Conservation (phyloP, 2,329 filamentous ascomycete genomes). For the Ilyonectria sp. region DNA sequence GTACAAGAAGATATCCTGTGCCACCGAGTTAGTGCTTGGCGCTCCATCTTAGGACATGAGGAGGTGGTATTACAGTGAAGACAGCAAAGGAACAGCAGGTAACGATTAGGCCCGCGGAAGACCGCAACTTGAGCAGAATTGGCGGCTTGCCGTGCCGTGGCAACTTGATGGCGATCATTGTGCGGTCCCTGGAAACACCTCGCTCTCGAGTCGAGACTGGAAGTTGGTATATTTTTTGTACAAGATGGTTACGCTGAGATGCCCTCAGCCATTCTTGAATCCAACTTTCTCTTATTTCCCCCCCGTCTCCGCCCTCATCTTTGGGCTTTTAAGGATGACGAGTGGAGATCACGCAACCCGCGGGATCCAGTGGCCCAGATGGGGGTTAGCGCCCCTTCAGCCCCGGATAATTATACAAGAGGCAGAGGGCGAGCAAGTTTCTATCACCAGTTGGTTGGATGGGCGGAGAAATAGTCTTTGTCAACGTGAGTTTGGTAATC, state of each 20-base stretch:
- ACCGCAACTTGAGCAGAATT: slow-evolving; percentile 48
- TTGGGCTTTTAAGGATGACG: slow-evolving; percentile 9
- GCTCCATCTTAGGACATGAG: neutral
- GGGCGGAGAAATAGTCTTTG: neutral
- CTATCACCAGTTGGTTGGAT: neutral
- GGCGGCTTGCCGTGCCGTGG: slow-evolving; percentile 44
- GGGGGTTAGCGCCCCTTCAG: slow-evolving; percentile 6
- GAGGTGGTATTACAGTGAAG: slow-evolving; percentile 49
- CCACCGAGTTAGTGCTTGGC: slow-evolving; percentile 14
- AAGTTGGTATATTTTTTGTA: neutral
- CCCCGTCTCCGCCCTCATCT: neutral
- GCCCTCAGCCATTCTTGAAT: neutral
- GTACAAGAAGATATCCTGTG: slow-evolving; percentile 54
- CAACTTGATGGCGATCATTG: slow-evolving; percentile 40
- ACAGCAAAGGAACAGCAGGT: slow-evolving; percentile 52
- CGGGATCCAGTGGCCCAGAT: slow-evolving; percentile 14
- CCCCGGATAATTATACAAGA: slow-evolving; percentile 10
- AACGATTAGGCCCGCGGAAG: slow-evolving; percentile 52
- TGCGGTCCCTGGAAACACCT: neutral
- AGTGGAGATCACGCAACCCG: slow-evolving; percentile 18
- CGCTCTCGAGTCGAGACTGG: neutral
- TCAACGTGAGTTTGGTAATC: neutral
- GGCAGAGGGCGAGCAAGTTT: slow-evolving; percentile 1
- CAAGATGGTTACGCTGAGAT: neutral
- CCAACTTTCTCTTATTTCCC: neutral